Conservation (phyloP, 2,329 filamentous ascomycete genomes). For the Ophiostoma angusticollis region DNA sequence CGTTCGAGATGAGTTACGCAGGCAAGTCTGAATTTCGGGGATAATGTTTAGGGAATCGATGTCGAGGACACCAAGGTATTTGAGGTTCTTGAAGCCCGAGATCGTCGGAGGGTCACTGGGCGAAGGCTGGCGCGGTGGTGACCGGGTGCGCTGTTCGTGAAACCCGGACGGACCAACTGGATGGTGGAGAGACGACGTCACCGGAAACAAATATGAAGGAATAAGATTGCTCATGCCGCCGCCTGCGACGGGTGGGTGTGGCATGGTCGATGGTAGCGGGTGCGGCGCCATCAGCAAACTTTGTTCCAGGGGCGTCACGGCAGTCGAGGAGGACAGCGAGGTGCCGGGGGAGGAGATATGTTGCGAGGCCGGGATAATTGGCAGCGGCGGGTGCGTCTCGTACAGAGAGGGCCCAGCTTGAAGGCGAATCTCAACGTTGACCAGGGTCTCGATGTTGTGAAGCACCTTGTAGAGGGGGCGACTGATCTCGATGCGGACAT, state of each 20-base stretch:
- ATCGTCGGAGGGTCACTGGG: constrained; percentile 37
- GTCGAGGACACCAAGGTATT: constrained; percentile 41
- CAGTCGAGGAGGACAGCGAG: background rate
- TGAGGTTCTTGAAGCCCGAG: constrained; percentile 43
- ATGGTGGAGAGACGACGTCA: background rate
- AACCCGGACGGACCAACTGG: background rate
- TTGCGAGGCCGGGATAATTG: constrained; percentile 17
- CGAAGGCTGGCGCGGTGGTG: constrained; percentile 20
- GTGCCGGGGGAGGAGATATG: background rate
- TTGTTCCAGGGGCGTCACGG: constrained; percentile 11
- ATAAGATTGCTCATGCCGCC: background rate
- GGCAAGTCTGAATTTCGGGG: constrained; percentile 40
- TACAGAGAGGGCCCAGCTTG: constrained; percentile 45
- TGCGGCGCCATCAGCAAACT: background rate
- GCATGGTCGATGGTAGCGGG: background rate
- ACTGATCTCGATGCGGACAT: constrained; percentile 50
- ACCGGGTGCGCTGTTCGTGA: constrained; percentile 20
- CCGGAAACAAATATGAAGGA: background rate
- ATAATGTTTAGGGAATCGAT: constrained; percentile 46
- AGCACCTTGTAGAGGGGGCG: constrained; percentile 43
- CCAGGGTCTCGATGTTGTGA: constrained; percentile 39
- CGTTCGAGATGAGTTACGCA: constrained; percentile 41
- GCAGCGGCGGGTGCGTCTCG: constrained; percentile 34
- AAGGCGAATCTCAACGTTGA: constrained; percentile 43
- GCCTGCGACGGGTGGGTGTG: background rate